phyloP scores from a whole-genome alignment of 768 basidiomycete genomes.

The Collybia sp. region DNA sequence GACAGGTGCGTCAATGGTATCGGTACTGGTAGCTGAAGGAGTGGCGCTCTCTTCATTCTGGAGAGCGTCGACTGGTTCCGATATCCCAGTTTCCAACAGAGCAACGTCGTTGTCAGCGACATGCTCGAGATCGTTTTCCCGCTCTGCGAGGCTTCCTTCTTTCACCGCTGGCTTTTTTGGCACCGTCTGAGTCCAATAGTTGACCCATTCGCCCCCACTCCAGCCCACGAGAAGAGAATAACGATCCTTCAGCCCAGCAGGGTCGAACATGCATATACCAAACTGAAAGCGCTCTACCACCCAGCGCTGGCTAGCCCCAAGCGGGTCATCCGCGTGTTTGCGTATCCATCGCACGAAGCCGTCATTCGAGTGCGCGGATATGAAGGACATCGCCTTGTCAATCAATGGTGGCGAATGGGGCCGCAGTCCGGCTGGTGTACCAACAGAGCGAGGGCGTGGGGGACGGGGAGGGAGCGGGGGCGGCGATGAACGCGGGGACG shows the following conservation, averaged over 20 bases:
- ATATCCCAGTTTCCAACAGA: conserved; percentile 7
- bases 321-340: conserved; percentile 49
- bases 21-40: not conserved
- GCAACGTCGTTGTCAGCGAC: conserved; percentile 16
- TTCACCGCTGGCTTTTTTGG: conserved; percentile 11
- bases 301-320: conserved; percentile 45
- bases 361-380: conserved; percentile 37
- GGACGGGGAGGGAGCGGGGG: conserved; percentile 8
- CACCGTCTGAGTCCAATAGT: conserved; percentile 54
- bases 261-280: conserved; percentile 55
- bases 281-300: conserved; percentile 54
- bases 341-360: conserved; percentile 43
- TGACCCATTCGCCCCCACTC: conserved; percentile 50
- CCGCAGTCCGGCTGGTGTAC: conserved; percentile 4
- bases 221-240: conserved; percentile 43
- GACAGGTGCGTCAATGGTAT: not conserved
- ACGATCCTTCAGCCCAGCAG: conserved; percentile 40
- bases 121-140: conserved; percentile 10
- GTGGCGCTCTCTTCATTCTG: not conserved
- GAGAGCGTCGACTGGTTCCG: not conserved
- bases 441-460: conserved; percentile 13
- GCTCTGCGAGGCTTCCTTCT: conserved; percentile 6
- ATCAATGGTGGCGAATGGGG: conserved; percentile 18
- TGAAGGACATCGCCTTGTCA: conserved; percentile 30
- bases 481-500: conserved; percentile 7